Conservation (phyloP, 345 rosid genomes). For the Hibiscus trionum region DNA sequence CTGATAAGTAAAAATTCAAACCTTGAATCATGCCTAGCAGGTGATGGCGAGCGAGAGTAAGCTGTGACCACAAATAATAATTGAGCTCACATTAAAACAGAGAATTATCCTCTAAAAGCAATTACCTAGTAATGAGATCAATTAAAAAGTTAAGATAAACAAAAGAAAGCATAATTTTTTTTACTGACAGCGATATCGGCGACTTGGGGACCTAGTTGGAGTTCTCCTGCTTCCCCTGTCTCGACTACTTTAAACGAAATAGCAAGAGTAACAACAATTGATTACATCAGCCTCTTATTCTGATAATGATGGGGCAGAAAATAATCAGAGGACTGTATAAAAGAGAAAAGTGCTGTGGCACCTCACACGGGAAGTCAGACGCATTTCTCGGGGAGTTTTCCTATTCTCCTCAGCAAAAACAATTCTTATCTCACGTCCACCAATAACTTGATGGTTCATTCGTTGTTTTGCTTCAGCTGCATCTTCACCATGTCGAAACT, state of each 20-base stretch:
- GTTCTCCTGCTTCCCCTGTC: constrained; percentile 60
- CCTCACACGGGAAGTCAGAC: constrained; percentile 38
- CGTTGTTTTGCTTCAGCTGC: constrained; percentile 86
- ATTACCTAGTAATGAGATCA: background rate
- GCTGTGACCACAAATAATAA: constrained; percentile 42
- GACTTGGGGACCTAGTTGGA: constrained; percentile 62
- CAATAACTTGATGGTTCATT: constrained; percentile 70
- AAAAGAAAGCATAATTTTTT: constrained; percentile 6
- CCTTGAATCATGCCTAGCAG: constrained; percentile 50
- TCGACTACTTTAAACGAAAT: constrained; percentile 43
- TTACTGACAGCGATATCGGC: constrained; percentile 56
- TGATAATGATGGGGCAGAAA: background rate
- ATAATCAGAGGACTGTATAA: background rate
- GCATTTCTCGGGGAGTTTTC: constrained; percentile 87
- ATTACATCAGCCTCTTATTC: background rate
- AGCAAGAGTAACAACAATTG: background rate
- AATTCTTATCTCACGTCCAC: constrained; percentile 91
- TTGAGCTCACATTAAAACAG: constrained; percentile 5
- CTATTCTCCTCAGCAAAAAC: constrained; percentile 94
- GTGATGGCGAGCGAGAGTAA: constrained; percentile 54
- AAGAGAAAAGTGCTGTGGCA: constrained; percentile 1
- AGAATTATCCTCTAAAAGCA: background rate
- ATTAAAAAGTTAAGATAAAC: constrained; percentile 7
- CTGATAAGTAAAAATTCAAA: constrained; percentile 23
- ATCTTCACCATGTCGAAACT: constrained; percentile 80